Evolutionary conservation across 2,329 filamentous ascomycete genomes (phyloP), one percentile per base, ranked within the genome.

Genomic region (Alternaria sp.): DNA sequence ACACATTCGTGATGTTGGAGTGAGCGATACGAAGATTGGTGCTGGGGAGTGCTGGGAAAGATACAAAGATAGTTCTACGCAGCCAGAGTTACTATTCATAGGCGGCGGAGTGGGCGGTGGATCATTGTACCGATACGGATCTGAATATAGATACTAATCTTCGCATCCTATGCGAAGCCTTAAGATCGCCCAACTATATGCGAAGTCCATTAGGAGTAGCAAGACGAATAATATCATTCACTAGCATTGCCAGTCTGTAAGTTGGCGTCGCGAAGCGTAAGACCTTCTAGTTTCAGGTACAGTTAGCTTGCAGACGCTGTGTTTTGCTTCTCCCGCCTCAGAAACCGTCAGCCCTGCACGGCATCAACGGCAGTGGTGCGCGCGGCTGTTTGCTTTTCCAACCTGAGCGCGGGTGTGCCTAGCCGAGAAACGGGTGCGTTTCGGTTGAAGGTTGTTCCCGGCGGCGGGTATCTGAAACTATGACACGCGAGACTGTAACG

Each of bases 381-480:
- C 43, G 40, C 26, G 15, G 26, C 28, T 23, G 40, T 47, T 47
- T 56, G 53, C 53, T 56, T 56, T 56, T 56, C 17, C 25, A 40
- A 23, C 28, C 26, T 19, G 45, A 13, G 53, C 5, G 26, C 21
- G 32, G 53, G 53, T 32, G 23, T 21, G 19, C 30, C 30, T 19
- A 52, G 28, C 40, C 53, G 43, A 56, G 43, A 30, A 36, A 36
- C 53, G 53, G 52, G 26, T 32, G 26, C 17, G 43, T 47, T 47
- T 47, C 26, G 55, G 45, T 19, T 51, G 19, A 44, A 51, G 28
- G 26, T n/a, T 50, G 30, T 26, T 30, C 55, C 45, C 28, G 17
- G n/a, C 59, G 59, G 40, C 59, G 59, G 47, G 28, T 53, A 58
- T 26, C 55, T 32, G 59, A 59, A 62, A 62, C 59, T 3, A 17